Evolutionary conservation across 75 land plant genomes (phyloP).

Genomic region (Cupressus sempervirens): DNA sequence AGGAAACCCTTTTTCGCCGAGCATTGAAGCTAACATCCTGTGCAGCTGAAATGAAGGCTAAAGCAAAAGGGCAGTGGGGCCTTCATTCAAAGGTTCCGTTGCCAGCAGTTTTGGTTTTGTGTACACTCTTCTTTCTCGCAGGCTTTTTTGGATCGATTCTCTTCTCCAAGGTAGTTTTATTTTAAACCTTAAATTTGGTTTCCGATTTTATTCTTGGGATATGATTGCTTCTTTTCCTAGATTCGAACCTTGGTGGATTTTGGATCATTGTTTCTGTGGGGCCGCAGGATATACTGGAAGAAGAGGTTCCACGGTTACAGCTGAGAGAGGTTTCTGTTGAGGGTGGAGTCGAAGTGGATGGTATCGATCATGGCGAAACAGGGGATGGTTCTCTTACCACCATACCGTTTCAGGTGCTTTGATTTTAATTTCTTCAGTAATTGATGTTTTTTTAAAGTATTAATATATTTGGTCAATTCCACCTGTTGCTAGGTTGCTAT

Average conservation of each 20-base stretch:
- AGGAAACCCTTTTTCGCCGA: background rate
- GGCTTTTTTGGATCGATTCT: slow-evolving; percentile 48
- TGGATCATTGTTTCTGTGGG: background rate
- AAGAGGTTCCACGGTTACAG: slow-evolving; percentile 6
- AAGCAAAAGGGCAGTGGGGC: slow-evolving; percentile 12
- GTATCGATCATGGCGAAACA: slow-evolving; percentile 30
- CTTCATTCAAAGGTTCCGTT: slow-evolving; percentile 7
- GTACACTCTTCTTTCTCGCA: slow-evolving; percentile 45
- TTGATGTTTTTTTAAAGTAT: too few relatives aligned
- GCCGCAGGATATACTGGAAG: slow-evolving; percentile 5
- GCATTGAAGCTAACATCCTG: background rate
- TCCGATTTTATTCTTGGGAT: background rate
- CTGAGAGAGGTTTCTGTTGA: slow-evolving; percentile 17
- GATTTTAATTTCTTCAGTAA: background rate
- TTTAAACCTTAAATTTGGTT: background rate
- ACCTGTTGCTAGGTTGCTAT: too few relatives aligned
- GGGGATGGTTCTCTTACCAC: slow-evolving; percentile 32
- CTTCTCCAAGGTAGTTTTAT: slow-evolving; percentile 13
- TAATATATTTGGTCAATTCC: too few relatives aligned
- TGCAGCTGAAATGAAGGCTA: slow-evolving; percentile 1
- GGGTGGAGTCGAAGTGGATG: slow-evolving; percentile 11
- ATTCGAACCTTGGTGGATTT: background rate
- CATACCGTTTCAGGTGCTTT: slow-evolving; percentile 51
- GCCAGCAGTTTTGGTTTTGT: slow-evolving; percentile 8
- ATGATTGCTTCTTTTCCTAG: background rate